Base-by-base conservation (phyloP, 176 grass and related monocot genomes). In the Oryza glaberrima region DNA sequence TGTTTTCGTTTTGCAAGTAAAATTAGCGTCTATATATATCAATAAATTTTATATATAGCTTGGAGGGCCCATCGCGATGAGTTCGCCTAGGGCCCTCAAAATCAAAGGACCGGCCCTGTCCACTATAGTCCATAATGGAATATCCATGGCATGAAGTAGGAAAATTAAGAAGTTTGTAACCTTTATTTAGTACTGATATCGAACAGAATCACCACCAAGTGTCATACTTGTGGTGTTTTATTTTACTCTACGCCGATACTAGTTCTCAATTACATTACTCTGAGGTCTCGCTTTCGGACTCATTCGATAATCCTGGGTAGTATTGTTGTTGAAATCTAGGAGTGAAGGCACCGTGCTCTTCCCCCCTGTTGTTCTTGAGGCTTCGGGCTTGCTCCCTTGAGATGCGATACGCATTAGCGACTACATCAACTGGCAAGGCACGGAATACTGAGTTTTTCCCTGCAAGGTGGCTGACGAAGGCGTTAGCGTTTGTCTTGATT, bases 361-460 rank as follows among this genome's bases (percentile, higher is more conserved):
- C 79, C n/a, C 72, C 74, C 45, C 78, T 88, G 25, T n/a, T 88
- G 14, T 44, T 72, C 64, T 88, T 88, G 32, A 88, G 70, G 12
- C 58, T 88, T 47, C 43, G 19, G 15, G 52, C 52, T 10, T 63
- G n/a, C 0, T 23, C n/a, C 9, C 19, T 63, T 11, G n/a, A 63
- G 58, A 63, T 63, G 58, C n/a, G n/a, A 23, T 63, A 63, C n/a
- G 3, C 58, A 63, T 63, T 73, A 83, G 35, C 7, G 0, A 63
- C n/a, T 17, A 58, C 52, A 58, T 63, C 58, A n/a, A 63, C n/a
- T 11, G n/a, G 58, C 8, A 63, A 1, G n/a, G 58, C 20, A 11
- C 9, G 58, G 0, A 63, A 23, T n/a, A 63, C 9, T 1, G 58
- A 63, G 58, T 23, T 63, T 13, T n/a, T 63, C 20, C n/a, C 58